A percentile compares a stretch with the other conserved stretches of the same genome.
These are phyloP conservation scores for Penicillium aurantiogriseum DNA, from an alignment of 2,329 filamentous ascomycete species.

Conservation along the genomic window DNA sequence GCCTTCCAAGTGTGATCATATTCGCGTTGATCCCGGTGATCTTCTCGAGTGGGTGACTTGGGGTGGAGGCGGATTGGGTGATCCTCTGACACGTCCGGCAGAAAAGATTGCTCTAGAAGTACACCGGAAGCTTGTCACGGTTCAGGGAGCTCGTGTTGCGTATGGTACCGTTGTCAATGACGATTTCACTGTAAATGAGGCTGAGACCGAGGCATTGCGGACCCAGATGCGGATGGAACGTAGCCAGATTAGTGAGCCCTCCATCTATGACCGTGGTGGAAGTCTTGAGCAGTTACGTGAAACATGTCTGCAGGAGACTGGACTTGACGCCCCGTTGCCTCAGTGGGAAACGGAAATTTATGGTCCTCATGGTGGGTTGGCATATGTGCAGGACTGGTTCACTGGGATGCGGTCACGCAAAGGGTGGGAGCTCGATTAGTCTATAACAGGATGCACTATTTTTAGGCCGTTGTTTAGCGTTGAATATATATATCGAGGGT, in stretches of 20 bases:
- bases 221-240: constrained; percentile 31
- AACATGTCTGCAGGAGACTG: constrained; percentile 45
- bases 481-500: no score
- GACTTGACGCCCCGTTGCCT: constrained; percentile 42
- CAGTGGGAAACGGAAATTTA: constrained; percentile 49
- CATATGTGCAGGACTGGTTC: constrained; percentile 50
- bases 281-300: constrained; percentile 41
- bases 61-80: constrained; percentile 51
- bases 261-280: constrained; percentile 47
- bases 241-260: constrained; percentile 16
- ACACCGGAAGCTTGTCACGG: constrained; percentile 47
- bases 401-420: constrained; percentile 16
- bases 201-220: constrained; percentile 40
- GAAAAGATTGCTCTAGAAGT: constrained; percentile 49
- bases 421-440: constrained; percentile 11
- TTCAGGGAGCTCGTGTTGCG: constrained; percentile 44
- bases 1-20: constrained; percentile 47
- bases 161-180: constrained; percentile 50
- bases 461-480: no score
- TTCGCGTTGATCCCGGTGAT: constrained; percentile 48
- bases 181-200: constrained; percentile 38
- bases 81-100: constrained; percentile 47
- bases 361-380: constrained; percentile 47
- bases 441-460: not conserved
- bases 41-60: constrained; percentile 54